A percentile compares a stretch with the other conserved stretches of the same genome.
Evolutionary conservation across 202 grass and related monocot species (phyloP).

Genomic region (Panicum virgatum): DNA sequence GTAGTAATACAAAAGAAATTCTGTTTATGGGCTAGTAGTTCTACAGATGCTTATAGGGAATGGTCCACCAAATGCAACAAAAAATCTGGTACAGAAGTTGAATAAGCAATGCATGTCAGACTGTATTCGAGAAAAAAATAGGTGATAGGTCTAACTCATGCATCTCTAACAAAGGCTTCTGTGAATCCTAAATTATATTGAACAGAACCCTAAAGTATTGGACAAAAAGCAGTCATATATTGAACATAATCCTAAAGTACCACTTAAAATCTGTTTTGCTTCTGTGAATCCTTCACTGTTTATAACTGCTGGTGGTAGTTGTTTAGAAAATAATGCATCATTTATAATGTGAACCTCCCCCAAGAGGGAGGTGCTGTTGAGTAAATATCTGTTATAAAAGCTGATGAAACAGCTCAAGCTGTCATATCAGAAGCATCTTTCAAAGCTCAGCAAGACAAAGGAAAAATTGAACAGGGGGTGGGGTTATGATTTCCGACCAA

Average conservation of each 20-base stretch:
- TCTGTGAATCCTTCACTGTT: neutral
- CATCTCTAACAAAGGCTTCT: neutral
- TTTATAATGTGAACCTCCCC: neutral
- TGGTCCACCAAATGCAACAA: constrained; percentile 1
- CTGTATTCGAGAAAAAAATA: neutral
- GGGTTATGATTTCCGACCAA: neutral
- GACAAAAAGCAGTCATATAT: neutral
- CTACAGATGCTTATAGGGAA: neutral
- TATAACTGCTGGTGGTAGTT: neutral
- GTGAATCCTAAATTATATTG: no score
- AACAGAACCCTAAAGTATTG: neutral
- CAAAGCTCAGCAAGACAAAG: no score
- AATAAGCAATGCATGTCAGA: no score
- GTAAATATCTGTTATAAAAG: neutral
- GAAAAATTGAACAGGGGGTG: neutral
- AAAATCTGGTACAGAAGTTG: no score
- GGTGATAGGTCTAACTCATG: neutral
- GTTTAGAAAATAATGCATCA: neutral
- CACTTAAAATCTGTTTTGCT: neutral
- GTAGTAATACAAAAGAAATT: neutral
- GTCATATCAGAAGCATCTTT: no score
- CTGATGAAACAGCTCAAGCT: no score
- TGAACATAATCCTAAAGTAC: neutral
- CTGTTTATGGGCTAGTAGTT: neutral
- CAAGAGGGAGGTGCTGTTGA: neutral